Conservation (phyloP, 2,329 filamentous ascomycete genomes). For the Aspergillus tanneri region DNA sequence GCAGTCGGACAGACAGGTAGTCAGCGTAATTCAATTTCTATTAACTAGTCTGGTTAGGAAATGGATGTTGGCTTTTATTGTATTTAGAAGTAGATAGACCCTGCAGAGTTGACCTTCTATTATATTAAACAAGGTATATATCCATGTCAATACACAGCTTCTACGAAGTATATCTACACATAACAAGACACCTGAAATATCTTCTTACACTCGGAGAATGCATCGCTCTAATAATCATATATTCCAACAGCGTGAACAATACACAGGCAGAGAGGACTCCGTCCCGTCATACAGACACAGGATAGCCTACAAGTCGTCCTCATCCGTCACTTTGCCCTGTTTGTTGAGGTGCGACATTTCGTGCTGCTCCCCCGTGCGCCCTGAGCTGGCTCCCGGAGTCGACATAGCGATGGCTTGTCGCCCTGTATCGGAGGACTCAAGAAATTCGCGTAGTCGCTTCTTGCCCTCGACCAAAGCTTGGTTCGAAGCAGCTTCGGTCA, state of each 20-base stretch:
- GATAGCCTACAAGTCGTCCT: constrained; percentile 37
- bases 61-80: too few species aligned
- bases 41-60: too few species aligned
- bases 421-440: constrained; percentile 82
- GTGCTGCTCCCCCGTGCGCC: constrained; percentile 52
- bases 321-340: constrained; percentile 24
- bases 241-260: constrained; percentile 1
- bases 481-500: constrained; percentile 81
- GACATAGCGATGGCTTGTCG: constrained; percentile 79
- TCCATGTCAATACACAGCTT: too few species aligned
- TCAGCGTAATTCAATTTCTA: too few species aligned
- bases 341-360: constrained; percentile 53
- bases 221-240: neutral
- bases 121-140: too few species aligned
- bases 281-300: constrained; percentile 4
- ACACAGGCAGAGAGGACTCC: constrained; percentile 1
- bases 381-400: constrained; percentile 30
- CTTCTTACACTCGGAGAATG: neutral
- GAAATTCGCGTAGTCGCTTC: constrained; percentile 83
- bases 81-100: too few species aligned
- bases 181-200: neutral
- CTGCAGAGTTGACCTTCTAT: too few species aligned
- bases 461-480: constrained; percentile 92
- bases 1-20: too few species aligned
- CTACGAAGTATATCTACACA: too few species aligned